A percentile compares a stretch with the other conserved stretches of the same genome.
These are phyloP conservation scores for Microsporum audouinii DNA, from an alignment of 2,329 filamentous ascomycete species.

Conservation along the genomic window DNA sequence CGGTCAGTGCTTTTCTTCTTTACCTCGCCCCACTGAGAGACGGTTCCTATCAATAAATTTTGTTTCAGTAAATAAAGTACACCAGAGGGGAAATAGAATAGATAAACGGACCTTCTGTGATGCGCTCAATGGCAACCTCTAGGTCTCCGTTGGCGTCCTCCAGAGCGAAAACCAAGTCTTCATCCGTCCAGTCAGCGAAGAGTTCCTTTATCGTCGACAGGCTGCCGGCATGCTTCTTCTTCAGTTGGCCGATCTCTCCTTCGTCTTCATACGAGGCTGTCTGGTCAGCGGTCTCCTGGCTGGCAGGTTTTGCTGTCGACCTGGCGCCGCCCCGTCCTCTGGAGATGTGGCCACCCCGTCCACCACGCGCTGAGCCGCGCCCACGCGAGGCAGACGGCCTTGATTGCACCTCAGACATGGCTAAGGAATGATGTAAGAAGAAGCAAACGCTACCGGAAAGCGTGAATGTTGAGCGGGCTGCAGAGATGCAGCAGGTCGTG, in stretches of 20 bases:
- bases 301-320: slow-evolving; percentile 59
- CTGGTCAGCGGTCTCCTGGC: slow-evolving; percentile 48
- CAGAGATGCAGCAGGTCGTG: slow-evolving; percentile 2
- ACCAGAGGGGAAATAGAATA: neutral
- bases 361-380: slow-evolving; percentile 80
- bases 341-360: slow-evolving; percentile 60
- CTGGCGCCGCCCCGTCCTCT: slow-evolving; percentile 59
- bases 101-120: slow-evolving; percentile 36
- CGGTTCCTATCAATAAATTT: slow-evolving; percentile 29
- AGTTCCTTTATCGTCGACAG: slow-evolving; percentile 77
- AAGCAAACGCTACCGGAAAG: neutral
- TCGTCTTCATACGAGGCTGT: slow-evolving; percentile 58
- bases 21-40: slow-evolving; percentile 43
- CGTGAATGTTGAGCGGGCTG: slow-evolving; percentile 10
- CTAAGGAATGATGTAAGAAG: slow-evolving; percentile 31
- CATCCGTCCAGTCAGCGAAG: slow-evolving; percentile 90
- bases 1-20: slow-evolving; percentile 41
- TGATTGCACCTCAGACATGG: slow-evolving; percentile 91
- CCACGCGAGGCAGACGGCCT: slow-evolving; percentile 73
- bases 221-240: slow-evolving; percentile 75
- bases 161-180: slow-evolving; percentile 84
- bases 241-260: slow-evolving; percentile 81
- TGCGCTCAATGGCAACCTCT: slow-evolving; percentile 40
- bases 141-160: slow-evolving; percentile 55
- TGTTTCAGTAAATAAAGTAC: neutral